These are phyloP conservation scores for Tolypocladium paradoxum DNA, from an alignment of 2,329 filamentous ascomycete genomes.

Conservation along the genomic window DNA sequence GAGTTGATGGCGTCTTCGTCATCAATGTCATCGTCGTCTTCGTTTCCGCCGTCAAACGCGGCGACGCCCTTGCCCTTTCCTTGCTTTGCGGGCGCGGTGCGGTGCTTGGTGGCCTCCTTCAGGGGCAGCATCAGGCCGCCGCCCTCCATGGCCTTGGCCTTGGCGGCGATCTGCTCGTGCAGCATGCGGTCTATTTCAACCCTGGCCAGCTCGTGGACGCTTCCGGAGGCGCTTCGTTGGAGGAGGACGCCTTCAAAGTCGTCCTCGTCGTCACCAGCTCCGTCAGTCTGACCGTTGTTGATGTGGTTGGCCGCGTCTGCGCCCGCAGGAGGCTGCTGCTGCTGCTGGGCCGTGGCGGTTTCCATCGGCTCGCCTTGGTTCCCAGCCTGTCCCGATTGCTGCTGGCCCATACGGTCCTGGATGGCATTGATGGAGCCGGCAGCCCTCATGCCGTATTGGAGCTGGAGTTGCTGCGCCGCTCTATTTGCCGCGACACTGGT, in stretches of 20 bases:
- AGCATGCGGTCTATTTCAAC: slow-evolving; percentile 59
- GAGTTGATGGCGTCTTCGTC: slow-evolving; percentile 98
- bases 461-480: slow-evolving; percentile 45
- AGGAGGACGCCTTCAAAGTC: slow-evolving; percentile 50
- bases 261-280: slow-evolving; percentile 45
- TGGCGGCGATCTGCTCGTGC: slow-evolving; percentile 54
- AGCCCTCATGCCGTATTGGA: slow-evolving; percentile 52
- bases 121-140: slow-evolving; percentile 68
- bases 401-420: slow-evolving; percentile 30
- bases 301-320: slow-evolving; percentile 17
- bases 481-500: slow-evolving; percentile 38
- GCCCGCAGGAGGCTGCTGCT: slow-evolving; percentile 21
- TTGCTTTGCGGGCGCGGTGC: slow-evolving; percentile 7
- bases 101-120: slow-evolving; percentile 36
- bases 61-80: slow-evolving; percentile 21
- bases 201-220: slow-evolving; percentile 44
- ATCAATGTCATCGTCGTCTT: slow-evolving; percentile 48
- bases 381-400: slow-evolving; percentile 18
- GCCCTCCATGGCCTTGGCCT: slow-evolving; percentile 59
- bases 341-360: not conserved
- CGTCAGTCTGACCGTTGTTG: slow-evolving; percentile 58
- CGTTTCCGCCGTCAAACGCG: slow-evolving; percentile 53
- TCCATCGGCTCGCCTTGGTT: slow-evolving; percentile 10
- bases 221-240: slow-evolving; percentile 41
- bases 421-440: slow-evolving; percentile 56